Conservation (phyloP, 768 basidiomycete genomes). For the Pulveroboletus sp. region DNA sequence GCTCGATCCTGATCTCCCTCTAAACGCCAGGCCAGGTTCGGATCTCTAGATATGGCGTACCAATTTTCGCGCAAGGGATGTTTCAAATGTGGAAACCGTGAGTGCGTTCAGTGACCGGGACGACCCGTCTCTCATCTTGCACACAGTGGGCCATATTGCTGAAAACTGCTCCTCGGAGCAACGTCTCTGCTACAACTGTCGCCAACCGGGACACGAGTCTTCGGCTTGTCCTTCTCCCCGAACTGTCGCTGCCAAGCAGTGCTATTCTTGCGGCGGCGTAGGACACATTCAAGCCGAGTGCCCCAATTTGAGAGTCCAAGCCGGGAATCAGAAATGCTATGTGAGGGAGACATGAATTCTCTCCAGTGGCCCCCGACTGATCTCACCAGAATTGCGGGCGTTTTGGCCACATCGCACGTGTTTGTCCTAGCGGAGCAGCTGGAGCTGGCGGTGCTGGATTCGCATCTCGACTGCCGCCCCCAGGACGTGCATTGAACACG, state of each 20-base stretch:
- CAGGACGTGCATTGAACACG: slow-evolving; percentile 72
- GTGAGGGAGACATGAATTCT: slow-evolving; percentile 42
- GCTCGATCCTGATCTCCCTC: slow-evolving; percentile 19
- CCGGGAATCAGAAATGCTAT: slow-evolving; percentile 78
- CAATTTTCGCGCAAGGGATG: slow-evolving; percentile 86
- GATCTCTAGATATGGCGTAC: slow-evolving; percentile 62
- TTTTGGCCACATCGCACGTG: slow-evolving; percentile 78
- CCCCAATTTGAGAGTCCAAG: slow-evolving; percentile 71
- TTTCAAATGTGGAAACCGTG: slow-evolving; percentile 92
- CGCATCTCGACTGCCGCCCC: slow-evolving; percentile 67
- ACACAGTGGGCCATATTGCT: slow-evolving; percentile 85
- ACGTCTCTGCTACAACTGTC: slow-evolving; percentile 92
- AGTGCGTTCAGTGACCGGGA: slow-evolving; percentile 35
- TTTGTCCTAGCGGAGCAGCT: slow-evolving; percentile 54
- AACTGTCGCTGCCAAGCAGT: slow-evolving; percentile 82
- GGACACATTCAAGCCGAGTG: slow-evolving; percentile 90
- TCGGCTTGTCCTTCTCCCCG: slow-evolving; percentile 84
- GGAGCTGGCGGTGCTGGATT: slow-evolving; percentile 45
- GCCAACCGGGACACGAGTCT: slow-evolving; percentile 92
- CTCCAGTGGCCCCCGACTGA: slow-evolving; percentile 3
- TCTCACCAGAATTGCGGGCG: slow-evolving; percentile 69
- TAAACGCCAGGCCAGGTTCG: slow-evolving; percentile 44
- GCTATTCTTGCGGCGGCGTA: slow-evolving; percentile 90
- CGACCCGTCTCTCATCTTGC: slow-evolving; percentile 9
- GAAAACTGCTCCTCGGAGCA: slow-evolving; percentile 88